A percentile compares a stretch with the other conserved stretches of the same genome.
phyloP scores from a whole-genome alignment of 352 stramenopile species.

The Phytopythium litorale region DNA sequence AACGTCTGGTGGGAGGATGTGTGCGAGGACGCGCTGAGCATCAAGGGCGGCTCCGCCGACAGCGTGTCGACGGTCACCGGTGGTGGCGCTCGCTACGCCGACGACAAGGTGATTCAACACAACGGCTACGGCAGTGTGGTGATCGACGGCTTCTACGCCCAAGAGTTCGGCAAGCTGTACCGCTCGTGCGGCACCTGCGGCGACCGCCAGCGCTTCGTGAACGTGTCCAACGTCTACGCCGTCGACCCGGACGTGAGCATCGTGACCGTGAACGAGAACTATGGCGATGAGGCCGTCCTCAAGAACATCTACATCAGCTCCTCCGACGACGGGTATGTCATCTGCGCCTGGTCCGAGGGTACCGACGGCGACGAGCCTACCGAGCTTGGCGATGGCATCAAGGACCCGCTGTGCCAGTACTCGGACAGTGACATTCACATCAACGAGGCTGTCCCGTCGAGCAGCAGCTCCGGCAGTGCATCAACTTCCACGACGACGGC shows the following conservation, averaged over 20 bases:
- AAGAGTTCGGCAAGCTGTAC: constrained; percentile 46
- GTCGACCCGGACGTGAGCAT: constrained; percentile 33
- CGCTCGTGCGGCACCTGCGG: constrained; percentile 41
- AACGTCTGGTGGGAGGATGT: constrained; percentile 57
- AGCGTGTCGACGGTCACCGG: constrained; percentile 30
- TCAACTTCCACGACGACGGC: not conserved
- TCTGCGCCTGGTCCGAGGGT: constrained; percentile 32
- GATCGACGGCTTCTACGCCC: constrained; percentile 41
- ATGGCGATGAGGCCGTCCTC: constrained; percentile 23
- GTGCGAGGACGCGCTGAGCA: constrained; percentile 37
- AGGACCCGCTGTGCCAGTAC: constrained; percentile 14
- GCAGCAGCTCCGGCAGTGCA: not conserved
- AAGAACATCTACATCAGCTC: constrained; percentile 33
- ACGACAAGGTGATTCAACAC: constrained; percentile 53
- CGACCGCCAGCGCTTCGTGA: constrained; percentile 20
- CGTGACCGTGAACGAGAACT: constrained; percentile 45
- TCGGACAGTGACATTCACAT: constrained; percentile 18
- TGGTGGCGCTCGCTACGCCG: constrained; percentile 33
- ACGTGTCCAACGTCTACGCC: constrained; percentile 30
- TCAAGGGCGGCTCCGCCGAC: constrained; percentile 31
- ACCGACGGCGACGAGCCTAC: constrained; percentile 14
- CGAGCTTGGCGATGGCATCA: constrained; percentile 23
- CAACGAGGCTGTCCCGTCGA: constrained; percentile 9
- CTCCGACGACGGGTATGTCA: constrained; percentile 10
- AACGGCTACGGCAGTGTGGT: constrained; percentile 36